Base-by-base conservation (phyloP, 1,284 basidiomycete species). In the Serendipita sp. region DNA sequence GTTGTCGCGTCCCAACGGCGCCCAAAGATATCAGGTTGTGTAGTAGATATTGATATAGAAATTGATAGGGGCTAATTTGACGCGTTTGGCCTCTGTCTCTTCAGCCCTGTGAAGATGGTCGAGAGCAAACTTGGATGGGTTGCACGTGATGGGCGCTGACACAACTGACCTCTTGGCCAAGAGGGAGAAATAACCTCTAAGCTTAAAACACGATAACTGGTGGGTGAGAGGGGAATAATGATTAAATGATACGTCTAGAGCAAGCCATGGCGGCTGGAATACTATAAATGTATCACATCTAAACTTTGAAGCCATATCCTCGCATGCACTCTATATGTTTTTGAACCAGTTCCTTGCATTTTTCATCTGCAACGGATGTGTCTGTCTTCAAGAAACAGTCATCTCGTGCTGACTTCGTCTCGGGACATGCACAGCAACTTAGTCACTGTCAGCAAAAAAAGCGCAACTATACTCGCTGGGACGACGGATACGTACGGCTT, bases 371-470 rank as follows among this genome's bases (percentile, higher is more conserved):
- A 66, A 85, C 82, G 44, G 83, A 81, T 4, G 84, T 74, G 69
- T 85, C 83, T 67, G 79, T 80, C 66, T 84, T 82, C 67, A 98
- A 77, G 79, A 96, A 97, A 75, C 95, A 99, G 68, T 93, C 88
- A 74, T 99, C 95, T 41, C 95, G 81, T 30, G 80, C 81, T 4
- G 85, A 82, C 74, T 99, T 99, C 0, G 93, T 96, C 69, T 93
- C 82, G 12, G 93, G 93, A 73, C 94, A 99, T 53, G 94, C 94
- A 70, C 94, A 98, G 71, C 94, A 98, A 66, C 87, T 93, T 67
- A 32, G 26, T 55, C 32, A 17, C 50, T 22, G 13, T 34, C 15
- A 41, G n/a, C 34, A 55, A 29, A 63, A 17, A 41, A n/a, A 38
- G 32, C 34, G 41, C 47, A n/a, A 4, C 10, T 12, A 44, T 47